A percentile compares a stretch with the other conserved stretches of the same genome.
Evolutionary conservation across 129 eudicot genomes (phyloP).

Genomic region (Pseudognaphalium luteoalbum): DNA sequence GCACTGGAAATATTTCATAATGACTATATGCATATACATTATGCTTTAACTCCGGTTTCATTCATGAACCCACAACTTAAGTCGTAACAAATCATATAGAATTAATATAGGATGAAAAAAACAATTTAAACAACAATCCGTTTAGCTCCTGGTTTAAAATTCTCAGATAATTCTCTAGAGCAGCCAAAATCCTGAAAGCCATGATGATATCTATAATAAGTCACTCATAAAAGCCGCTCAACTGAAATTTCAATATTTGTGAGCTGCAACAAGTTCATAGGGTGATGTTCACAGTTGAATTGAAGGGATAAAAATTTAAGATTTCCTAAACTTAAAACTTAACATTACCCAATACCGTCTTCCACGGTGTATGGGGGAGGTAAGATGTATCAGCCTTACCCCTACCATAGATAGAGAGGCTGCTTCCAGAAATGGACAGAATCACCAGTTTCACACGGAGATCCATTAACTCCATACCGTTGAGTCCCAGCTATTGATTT

Average conservation of each 20-base stretch:
- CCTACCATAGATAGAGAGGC: no score
- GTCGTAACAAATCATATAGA: background rate
- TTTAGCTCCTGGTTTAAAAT: slow-evolving; percentile 3
- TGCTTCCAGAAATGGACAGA: no score
- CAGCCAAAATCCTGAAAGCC: slow-evolving; percentile 4
- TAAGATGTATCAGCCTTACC: no score
- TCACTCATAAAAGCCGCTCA: background rate
- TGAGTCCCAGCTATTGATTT: background rate
- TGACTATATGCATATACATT: background rate
- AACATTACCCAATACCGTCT: no score
- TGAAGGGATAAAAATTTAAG: background rate
- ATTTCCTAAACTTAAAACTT: no score
- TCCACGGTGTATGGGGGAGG: no score
- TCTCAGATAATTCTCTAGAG: background rate
- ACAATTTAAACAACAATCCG: background rate
- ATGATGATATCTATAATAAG: background rate
- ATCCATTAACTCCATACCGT: background rate
- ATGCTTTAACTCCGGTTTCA: background rate
- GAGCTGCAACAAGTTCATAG: background rate
- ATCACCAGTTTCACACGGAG: background rate
- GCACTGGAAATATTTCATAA: background rate
- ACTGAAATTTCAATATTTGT: background rate
- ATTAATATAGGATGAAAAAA: background rate
- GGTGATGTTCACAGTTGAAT: background rate
- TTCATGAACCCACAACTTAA: slow-evolving; percentile 13